Conservation (phyloP, 805 yeast genomes). For the Starmerella tilneyi region DNA sequence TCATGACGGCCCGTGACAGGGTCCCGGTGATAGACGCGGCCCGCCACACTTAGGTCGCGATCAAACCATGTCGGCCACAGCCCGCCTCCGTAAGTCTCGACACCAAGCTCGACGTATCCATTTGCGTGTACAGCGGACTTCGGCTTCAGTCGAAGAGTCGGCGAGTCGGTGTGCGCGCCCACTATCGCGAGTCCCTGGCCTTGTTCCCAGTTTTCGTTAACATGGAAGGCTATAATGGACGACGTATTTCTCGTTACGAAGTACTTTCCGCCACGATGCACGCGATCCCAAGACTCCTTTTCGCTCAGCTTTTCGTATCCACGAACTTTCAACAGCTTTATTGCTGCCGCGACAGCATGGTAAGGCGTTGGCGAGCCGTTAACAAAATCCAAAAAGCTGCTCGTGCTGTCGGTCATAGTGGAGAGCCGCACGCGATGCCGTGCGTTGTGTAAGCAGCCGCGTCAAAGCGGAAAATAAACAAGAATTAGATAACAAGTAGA, state of each 20-base stretch:
- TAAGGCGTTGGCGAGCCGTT: conserved; percentile 88
- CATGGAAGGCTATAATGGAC: conserved; percentile 75
- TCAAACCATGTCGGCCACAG: conserved; percentile 97
- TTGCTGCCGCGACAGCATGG: conserved; percentile 70
- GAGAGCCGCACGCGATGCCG: not conserved
- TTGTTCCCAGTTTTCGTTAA: conserved; percentile 60
- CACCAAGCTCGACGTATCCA: conserved; percentile 73
- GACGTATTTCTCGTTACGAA: conserved; percentile 85
- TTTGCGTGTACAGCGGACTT: conserved; percentile 52
- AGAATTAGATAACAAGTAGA: too few species aligned
- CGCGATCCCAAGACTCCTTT: conserved; percentile 50
- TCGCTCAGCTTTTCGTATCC: conserved; percentile 72
- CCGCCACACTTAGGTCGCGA: conserved; percentile 83
- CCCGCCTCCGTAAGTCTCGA: conserved; percentile 92
- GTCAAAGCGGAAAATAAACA: too few species aligned
- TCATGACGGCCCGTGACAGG: conserved; percentile 33
- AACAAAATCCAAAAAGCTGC: conserved; percentile 40
- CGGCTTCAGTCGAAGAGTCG: conserved; percentile 84
- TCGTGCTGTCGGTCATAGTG: not conserved
- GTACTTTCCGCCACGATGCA: conserved; percentile 53
- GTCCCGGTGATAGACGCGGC: conserved; percentile 66
- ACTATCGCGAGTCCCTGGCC: conserved; percentile 81
- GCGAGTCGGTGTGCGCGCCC: conserved; percentile 96
- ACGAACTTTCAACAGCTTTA: conserved; percentile 41
- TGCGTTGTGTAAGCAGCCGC: not conserved